Percentiles rank a stretch among this genome's conserved stretches.
Evolutionary conservation across 2,329 filamentous ascomycete genomes (phyloP).

Genomic region (Tolypocladium endophyticum): DNA sequence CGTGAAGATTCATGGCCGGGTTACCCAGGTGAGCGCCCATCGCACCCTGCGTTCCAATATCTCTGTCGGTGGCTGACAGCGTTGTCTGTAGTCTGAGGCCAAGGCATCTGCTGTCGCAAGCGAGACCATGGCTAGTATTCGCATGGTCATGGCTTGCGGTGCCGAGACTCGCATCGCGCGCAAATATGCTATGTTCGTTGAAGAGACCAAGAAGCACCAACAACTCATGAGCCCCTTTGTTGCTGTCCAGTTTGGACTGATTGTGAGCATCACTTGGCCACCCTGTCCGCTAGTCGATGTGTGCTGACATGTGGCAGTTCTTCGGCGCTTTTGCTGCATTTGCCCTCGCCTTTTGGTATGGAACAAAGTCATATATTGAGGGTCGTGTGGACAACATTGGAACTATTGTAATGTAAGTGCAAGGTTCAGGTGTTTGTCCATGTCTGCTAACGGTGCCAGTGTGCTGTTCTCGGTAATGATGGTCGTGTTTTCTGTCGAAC

Average conservation of each 20-base stretch:
- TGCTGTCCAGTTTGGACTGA: conserved; percentile 39
- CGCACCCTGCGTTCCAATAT: background rate
- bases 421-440: background rate
- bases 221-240: conserved; percentile 38
- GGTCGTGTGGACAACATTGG: conserved; percentile 37
- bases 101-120: conserved; percentile 50
- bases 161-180: conserved; percentile 43
- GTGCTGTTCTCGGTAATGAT: conserved; percentile 50
- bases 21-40: conserved; percentile 23
- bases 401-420: conserved; percentile 42
- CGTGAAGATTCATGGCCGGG: conserved; percentile 35
- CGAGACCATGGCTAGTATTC: conserved; percentile 47
- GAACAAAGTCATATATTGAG: conserved; percentile 38
- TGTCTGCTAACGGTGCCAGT: conserved; percentile 6
- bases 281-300: background rate
- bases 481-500: conserved; percentile 44
- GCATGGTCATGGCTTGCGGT: conserved; percentile 53
- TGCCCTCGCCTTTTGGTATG: conserved; percentile 53
- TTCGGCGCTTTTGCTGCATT: conserved; percentile 43
- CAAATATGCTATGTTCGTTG: conserved; percentile 44
- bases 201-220: conserved; percentile 40
- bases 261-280: conserved; percentile 20
- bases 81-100: conserved; percentile 31
- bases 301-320: conserved; percentile 25
- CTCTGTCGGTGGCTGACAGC: background rate